Evolutionary conservation across 2,329 filamentous ascomycete species (phyloP).

Genomic region (Pseudocercospora musae): DNA sequence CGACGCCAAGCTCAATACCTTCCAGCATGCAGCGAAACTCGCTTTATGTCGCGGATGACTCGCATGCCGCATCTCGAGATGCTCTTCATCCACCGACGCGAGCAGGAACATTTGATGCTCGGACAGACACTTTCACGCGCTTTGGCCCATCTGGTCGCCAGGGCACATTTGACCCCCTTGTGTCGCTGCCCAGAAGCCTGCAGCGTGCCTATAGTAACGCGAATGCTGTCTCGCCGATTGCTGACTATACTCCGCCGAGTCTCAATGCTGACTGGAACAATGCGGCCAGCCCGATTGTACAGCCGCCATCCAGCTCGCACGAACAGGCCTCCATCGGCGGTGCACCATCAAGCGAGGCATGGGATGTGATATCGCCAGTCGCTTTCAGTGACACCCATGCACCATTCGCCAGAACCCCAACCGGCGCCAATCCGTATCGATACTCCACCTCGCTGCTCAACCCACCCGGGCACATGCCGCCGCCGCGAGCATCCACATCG

Average conservation of each 20-base stretch:
- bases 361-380: constrained; percentile 24
- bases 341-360: constrained; percentile 21
- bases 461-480: constrained; percentile 23
- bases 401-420: constrained; percentile 9
- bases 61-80: not conserved
- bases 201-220: constrained; percentile 33
- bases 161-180: constrained; percentile 16
- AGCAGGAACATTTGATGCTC: not conserved
- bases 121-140: constrained; percentile 4
- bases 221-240: constrained; percentile 23
- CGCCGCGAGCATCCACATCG: constrained; percentile 14
- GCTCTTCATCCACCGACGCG: not conserved
- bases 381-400: not conserved
- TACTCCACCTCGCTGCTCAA: constrained; percentile 30
- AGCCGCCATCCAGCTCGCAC: constrained; percentile 4
- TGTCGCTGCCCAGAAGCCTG: constrained; percentile 28
- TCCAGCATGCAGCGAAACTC: not conserved
- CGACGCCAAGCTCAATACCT: constrained; percentile 10
- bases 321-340: constrained; percentile 14
- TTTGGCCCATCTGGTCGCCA: constrained; percentile 7
- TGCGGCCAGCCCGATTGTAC: constrained; percentile 23
- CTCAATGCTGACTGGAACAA: constrained; percentile 30
- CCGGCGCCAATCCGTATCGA: constrained; percentile 14
- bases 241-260: constrained; percentile 20
- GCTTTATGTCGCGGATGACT: not conserved